Evolutionary conservation across 176 grass and related monocot genomes (phyloP), one percentile per base, ranked within the genome.

Genomic region (Oryza officinalis): DNA sequence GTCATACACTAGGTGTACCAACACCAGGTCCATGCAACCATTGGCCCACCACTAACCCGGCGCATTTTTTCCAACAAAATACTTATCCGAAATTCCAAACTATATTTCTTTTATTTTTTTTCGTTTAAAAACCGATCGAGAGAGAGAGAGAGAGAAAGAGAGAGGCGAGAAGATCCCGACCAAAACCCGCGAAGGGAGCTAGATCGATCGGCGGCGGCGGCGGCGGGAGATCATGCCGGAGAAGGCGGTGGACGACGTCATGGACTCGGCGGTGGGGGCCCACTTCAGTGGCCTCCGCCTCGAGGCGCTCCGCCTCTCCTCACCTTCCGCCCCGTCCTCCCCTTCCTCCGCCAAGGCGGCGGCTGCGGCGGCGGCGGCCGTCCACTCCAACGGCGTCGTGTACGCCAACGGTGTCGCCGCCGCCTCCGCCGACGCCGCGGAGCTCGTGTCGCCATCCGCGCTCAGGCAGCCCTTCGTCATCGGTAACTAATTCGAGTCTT

Each of bases 261-360:
- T 99, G 88, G 93, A 96, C 49, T 86, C 91, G 13, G 85, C 93
- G 20, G 91, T 87, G 74, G 93, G 88, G 61, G 87, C 93, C 13
- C 96, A 99, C 88, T 99, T 99, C 96, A 94, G 96, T 77, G 91
- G 96, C 33, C 89, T 96, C 87, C 96, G 93, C 75, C 89, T 92
- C 41, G 88, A 89, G 76, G 83, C 92, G 79, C 94, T 89, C 15
- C 90, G 90, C 67, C 83, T 83, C 27, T 84, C 87, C 61, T 68
- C 88, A 63, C 78, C 92, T 54, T 89, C 95, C 10, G 27, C 86
- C 44, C 90, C 96, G 0, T 90, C 96, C 72, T 89, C 93, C 75
- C 91, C 96, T 20, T 94, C 93, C 69, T 93, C 91, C 63, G 85
- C 72, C 63, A 75, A 70, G 70, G 81, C 94, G 20, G 54, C 54